These are phyloP conservation scores for Funneliformis geosporum DNA, from an alignment of 192 early-diverging fungal species.

Conservation along the genomic window DNA sequence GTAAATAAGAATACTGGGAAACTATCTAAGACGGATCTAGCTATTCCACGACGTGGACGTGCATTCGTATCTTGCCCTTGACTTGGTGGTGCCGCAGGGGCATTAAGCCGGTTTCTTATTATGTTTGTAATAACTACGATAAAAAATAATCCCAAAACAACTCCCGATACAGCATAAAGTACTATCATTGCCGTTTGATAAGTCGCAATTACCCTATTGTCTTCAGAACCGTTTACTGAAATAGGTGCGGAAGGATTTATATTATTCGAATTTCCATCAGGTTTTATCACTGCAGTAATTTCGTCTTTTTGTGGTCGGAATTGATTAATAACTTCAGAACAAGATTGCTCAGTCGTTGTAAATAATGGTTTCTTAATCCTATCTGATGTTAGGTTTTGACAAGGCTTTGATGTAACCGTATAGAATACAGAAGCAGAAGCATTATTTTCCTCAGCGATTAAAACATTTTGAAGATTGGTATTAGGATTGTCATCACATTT, in stretches of 20 bases:
- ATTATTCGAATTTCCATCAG: not conserved
- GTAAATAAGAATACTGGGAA: conserved; percentile 30
- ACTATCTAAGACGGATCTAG: conserved; percentile 27
- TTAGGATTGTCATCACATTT: not conserved
- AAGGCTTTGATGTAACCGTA: not conserved
- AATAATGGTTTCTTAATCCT: not conserved
- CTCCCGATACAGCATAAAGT: conserved; percentile 23
- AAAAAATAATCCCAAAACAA: conserved; percentile 29
- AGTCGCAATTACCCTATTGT: not conserved
- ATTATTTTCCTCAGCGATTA: not conserved
- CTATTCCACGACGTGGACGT: not conserved
- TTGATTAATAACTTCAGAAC: not conserved
- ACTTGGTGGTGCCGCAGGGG: not conserved
- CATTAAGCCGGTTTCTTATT: conserved; percentile 11
- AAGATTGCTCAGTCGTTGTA: not conserved
- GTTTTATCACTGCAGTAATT: not conserved
- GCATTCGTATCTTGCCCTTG: not conserved
- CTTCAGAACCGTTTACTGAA: not conserved
- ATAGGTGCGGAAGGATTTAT: not conserved
- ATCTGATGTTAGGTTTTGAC: not conserved
- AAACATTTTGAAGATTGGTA: not conserved
- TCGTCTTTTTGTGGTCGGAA: not conserved
- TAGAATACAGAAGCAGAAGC: not conserved
- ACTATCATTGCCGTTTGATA: conserved; percentile 30
- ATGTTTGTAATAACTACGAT: conserved; percentile 16